Conservation (phyloP, 164 flowering plant genomes). For the Vitis rotundifolia region DNA sequence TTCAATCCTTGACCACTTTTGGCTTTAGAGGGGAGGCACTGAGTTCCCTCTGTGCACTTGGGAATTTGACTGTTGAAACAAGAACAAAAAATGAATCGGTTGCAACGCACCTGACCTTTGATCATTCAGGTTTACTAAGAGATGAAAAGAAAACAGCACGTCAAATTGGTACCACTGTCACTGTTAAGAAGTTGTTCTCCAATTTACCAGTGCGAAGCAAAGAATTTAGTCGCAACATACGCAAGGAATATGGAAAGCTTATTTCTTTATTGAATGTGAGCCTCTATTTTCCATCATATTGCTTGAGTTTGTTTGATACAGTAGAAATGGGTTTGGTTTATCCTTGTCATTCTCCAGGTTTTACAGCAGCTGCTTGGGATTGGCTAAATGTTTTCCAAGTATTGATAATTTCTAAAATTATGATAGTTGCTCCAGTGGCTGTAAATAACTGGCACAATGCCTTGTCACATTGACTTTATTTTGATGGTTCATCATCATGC, state of each 20-base stretch:
- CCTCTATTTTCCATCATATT: conserved; percentile 7
- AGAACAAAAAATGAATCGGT: conserved; percentile 74
- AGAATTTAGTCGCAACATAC: conserved; percentile 87
- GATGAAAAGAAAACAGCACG: conserved; percentile 90
- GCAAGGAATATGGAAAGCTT: conserved; percentile 92
- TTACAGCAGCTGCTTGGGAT: too few relatives aligned
- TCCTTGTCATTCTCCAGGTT: too few relatives aligned
- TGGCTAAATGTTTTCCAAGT: too few relatives aligned
- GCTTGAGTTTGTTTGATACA: too few relatives aligned
- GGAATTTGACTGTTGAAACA: conserved; percentile 85
- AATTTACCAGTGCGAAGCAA: conserved; percentile 85
- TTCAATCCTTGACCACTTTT: conserved; percentile 78
- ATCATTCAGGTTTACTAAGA: conserved; percentile 67
- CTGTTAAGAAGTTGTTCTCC: conserved; percentile 81
- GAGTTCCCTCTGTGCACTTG: conserved; percentile 87
- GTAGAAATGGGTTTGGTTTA: too few relatives aligned
- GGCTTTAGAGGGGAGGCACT: conserved; percentile 98
- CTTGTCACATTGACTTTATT: too few relatives aligned
- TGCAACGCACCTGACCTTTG: conserved; percentile 85
- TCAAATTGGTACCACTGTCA: conserved; percentile 90
- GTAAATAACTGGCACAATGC: too few relatives aligned
- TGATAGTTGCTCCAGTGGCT: too few relatives aligned
- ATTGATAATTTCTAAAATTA: too few relatives aligned
- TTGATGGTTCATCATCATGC: too few relatives aligned
- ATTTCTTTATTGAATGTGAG: conserved; percentile 85